These are phyloP conservation scores for Crithidia bombi DNA, from an alignment of 208 protist species.

Conservation along the genomic window DNA sequence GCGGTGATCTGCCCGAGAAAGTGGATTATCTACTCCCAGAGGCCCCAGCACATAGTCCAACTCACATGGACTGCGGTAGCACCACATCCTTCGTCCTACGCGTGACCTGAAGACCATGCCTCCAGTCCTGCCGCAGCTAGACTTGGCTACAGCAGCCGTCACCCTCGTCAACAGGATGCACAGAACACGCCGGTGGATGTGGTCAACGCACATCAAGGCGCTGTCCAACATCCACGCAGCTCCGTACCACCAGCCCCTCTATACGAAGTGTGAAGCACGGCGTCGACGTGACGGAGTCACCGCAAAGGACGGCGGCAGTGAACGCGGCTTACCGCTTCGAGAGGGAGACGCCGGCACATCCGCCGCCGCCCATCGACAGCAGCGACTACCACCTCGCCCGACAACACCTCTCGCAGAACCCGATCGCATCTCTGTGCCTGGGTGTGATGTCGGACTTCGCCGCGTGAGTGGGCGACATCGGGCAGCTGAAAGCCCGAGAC, in stretches of 20 bases:
- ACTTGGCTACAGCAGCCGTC: neutral
- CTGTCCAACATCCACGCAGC: constrained; percentile 1
- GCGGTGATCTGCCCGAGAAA: neutral
- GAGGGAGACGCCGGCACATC: neutral
- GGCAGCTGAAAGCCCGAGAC: neutral
- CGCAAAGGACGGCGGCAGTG: neutral
- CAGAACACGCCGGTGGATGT: neutral
- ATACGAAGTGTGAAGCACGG: neutral
- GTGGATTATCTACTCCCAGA: constrained; percentile 4
- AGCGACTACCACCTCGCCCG: neutral
- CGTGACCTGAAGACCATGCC: constrained; percentile 9
- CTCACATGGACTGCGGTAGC: constrained; percentile 1
- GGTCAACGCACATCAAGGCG: constrained; percentile 3
- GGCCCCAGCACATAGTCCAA: constrained; percentile 1
- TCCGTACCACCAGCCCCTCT: neutral
- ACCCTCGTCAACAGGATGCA: constrained; percentile 5
- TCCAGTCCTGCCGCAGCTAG: constrained; percentile 1
- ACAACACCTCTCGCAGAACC: neutral
- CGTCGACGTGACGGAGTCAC: neutral
- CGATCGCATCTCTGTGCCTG: neutral
- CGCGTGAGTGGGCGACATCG: neutral
- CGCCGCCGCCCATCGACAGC: neutral
- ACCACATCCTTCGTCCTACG: neutral
- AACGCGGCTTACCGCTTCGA: neutral
- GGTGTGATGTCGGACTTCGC: too few relatives aligned